These are phyloP conservation scores for Globisporangium perplexum DNA, from an alignment of 352 stramenopile species.

Conservation along the genomic window DNA sequence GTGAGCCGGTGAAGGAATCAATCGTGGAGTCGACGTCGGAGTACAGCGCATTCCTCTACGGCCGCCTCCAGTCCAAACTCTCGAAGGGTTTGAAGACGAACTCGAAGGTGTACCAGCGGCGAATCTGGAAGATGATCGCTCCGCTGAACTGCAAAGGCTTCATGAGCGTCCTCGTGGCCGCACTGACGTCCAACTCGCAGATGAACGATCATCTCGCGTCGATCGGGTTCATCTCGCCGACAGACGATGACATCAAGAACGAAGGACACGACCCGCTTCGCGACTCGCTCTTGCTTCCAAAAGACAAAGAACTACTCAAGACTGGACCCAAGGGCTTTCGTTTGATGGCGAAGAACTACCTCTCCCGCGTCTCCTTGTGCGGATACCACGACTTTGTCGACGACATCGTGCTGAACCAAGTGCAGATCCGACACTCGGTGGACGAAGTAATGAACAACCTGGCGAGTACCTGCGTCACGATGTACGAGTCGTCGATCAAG, in stretches of 20 bases:
- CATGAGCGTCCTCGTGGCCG: slow-evolving; percentile 31
- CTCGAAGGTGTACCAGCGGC: slow-evolving; percentile 28
- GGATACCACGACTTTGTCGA: slow-evolving; percentile 58
- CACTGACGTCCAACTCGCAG: slow-evolving; percentile 33
- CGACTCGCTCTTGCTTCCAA: slow-evolving; percentile 26
- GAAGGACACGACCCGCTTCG: slow-evolving; percentile 16
- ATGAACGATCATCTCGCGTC: slow-evolving; percentile 37
- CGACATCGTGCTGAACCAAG: slow-evolving; percentile 43
- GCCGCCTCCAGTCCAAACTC: slow-evolving; percentile 29
- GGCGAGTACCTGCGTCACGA: slow-evolving; percentile 27
- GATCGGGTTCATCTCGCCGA: slow-evolving; percentile 40
- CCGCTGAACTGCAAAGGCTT: slow-evolving; percentile 33
- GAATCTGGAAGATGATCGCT: slow-evolving; percentile 30
- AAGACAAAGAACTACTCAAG: slow-evolving; percentile 23
- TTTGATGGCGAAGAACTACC: slow-evolving; percentile 30
- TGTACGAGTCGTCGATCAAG: slow-evolving; percentile 45
- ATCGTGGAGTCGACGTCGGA: slow-evolving; percentile 32
- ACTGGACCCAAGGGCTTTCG: slow-evolving; percentile 26
- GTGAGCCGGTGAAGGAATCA: slow-evolving; percentile 21
- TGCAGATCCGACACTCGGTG: slow-evolving; percentile 24
- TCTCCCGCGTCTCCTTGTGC: slow-evolving; percentile 29
- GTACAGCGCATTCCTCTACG: slow-evolving; percentile 32
- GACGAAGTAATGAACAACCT: slow-evolving; percentile 50
- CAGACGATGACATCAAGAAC: slow-evolving; percentile 37
- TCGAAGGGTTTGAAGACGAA: slow-evolving; percentile 20